Evolutionary conservation across 225 moss, liverwort and hornwort genomes (phyloP).

Genomic region (Antitrichia curtipendula): DNA sequence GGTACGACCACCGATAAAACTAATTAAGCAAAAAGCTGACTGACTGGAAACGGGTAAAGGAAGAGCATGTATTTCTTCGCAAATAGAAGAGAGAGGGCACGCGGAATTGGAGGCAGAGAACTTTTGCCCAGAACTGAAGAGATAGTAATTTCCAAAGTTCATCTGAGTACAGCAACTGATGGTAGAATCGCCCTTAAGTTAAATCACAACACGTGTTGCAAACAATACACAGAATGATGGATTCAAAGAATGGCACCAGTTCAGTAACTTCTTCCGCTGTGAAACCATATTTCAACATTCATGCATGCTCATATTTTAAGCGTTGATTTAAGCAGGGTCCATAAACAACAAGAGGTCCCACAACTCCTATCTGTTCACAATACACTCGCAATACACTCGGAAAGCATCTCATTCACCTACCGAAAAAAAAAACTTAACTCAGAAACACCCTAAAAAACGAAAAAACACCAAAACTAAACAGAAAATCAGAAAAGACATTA

Average conservation of each 20-base stretch:
- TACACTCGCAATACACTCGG: not conserved
- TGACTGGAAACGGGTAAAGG: not conserved
- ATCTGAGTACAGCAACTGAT: not conserved
- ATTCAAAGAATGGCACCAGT: not conserved
- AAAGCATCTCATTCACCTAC: not conserved
- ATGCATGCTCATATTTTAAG: not conserved
- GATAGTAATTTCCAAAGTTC: not conserved
- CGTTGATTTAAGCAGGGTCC: not conserved
- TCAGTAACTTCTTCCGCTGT: not conserved
- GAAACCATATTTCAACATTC: not conserved
- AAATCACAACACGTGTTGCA: not conserved
- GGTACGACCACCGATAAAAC: not conserved
- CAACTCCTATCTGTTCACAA: not conserved
- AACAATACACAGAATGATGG: not conserved
- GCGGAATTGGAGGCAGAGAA: not conserved
- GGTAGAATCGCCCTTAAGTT: not conserved
- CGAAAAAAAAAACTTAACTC: not conserved
- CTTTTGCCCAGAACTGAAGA: not conserved
- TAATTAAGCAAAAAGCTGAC: not conserved
- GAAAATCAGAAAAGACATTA: not conserved
- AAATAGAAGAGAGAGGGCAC: not conserved
- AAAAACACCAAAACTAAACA: not conserved
- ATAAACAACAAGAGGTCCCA: not conserved
- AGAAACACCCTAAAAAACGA: not conserved
- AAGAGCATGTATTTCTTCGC: not conserved